phyloP scores from a whole-genome alignment of 805 yeast genomes.

The Yarrowia bubula region DNA sequence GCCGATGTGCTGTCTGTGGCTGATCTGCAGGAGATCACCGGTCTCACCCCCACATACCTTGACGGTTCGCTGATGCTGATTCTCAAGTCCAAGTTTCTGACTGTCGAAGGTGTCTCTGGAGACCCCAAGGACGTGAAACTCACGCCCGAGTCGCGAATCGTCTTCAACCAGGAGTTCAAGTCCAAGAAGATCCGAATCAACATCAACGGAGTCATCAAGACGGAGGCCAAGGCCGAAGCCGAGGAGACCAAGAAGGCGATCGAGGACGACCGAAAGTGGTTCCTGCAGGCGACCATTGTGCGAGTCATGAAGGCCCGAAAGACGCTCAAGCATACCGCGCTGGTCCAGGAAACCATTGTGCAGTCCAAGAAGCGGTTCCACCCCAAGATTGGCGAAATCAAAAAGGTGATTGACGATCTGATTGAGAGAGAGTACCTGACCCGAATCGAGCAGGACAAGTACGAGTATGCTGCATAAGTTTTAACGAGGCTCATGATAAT shows the following conservation, averaged over 20 bases:
- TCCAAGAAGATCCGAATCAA: constrained; percentile 82
- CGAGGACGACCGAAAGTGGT: constrained; percentile 80
- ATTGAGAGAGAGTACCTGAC: constrained; percentile 83
- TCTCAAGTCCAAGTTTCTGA: constrained; percentile 70
- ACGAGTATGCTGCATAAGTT: constrained; percentile 78
- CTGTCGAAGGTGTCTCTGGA: constrained; percentile 60
- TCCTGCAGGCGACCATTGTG: constrained; percentile 89
- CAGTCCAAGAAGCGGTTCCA: constrained; percentile 80
- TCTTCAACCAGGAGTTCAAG: constrained; percentile 76
- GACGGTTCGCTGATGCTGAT: constrained; percentile 78
- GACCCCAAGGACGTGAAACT: constrained; percentile 17
- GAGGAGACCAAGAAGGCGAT: constrained; percentile 77
- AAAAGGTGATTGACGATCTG: constrained; percentile 77
- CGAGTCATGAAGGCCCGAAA: constrained; percentile 95
- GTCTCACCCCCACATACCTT: constrained; percentile 60
- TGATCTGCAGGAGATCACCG: constrained; percentile 65
- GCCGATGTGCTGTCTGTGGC: constrained; percentile 56
- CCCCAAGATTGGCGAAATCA: constrained; percentile 83
- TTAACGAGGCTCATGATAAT: no score
- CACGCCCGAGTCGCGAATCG: constrained; percentile 55
- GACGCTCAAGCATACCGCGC: constrained; percentile 68
- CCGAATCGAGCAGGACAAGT: constrained; percentile 69
- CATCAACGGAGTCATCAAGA: constrained; percentile 55
- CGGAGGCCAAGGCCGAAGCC: constrained; percentile 64
- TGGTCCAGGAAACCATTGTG: constrained; percentile 83